phyloP scores from a whole-genome alignment of 306 rosid genomes.

The Dicorynia guianensis region DNA sequence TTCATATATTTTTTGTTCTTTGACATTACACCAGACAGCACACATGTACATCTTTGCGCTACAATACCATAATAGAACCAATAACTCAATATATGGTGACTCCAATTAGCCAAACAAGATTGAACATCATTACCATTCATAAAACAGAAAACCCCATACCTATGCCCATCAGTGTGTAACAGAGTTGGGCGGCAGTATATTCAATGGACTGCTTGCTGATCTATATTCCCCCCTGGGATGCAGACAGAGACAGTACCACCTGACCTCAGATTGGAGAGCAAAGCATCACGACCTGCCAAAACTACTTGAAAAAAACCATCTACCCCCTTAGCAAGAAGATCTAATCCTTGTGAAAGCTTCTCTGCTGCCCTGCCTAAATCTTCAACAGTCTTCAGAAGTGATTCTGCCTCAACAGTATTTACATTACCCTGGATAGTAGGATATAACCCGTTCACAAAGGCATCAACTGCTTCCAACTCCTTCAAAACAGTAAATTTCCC shows the following conservation, averaged over 20 bases:
- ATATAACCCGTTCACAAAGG: conserved; percentile 61
- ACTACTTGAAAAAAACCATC: conserved; percentile 80
- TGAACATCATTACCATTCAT: conserved; percentile 42
- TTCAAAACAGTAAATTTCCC: conserved; percentile 57
- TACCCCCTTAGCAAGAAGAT: conserved; percentile 82
- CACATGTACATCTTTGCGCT: conserved; percentile 45
- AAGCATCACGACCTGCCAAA: conserved; percentile 76
- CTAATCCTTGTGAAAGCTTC: conserved; percentile 74
- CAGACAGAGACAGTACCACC: conserved; percentile 47
- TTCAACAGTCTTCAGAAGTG: conserved; percentile 43
- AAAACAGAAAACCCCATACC: conserved; percentile 52
- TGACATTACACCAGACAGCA: conserved; percentile 45
- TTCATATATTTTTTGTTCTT: conserved; percentile 39
- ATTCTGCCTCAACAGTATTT: conserved; percentile 43
- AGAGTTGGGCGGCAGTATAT: conserved; percentile 36
- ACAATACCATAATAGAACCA: conserved; percentile 35
- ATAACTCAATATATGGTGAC: conserved; percentile 45
- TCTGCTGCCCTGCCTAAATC: conserved; percentile 57
- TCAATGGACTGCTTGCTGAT: conserved; percentile 51
- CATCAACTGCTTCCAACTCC: conserved; percentile 79
- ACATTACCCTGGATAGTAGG: conserved; percentile 64
- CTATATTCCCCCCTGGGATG: conserved; percentile 35
- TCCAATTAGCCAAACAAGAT: conserved; percentile 51
- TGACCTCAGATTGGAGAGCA: conserved; percentile 74
- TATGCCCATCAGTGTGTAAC: conserved; percentile 40